A percentile compares a stretch with the other conserved stretches of the same genome.
These are phyloP conservation scores for Penicillium sp. DNA, from an alignment of 2,329 filamentous ascomycete species.

Conservation along the genomic window DNA sequence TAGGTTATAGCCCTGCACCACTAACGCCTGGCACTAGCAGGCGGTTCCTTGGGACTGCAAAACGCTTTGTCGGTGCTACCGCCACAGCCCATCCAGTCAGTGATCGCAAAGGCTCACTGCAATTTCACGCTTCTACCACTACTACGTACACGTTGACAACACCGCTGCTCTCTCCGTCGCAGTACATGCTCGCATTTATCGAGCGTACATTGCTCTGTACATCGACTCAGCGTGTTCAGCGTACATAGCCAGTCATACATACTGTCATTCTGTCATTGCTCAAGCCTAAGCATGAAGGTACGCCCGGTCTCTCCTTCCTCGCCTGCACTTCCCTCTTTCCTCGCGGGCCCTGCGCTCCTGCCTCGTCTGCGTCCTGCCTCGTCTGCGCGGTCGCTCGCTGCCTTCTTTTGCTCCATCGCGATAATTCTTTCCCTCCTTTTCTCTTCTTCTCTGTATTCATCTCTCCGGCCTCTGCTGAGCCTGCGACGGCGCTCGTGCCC, in stretches of 20 bases:
- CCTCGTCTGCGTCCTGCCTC: background rate
- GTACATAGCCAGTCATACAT: too few species aligned
- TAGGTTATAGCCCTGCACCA: too few species aligned
- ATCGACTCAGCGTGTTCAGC: too few species aligned
- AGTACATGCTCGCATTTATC: too few species aligned
- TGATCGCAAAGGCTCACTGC: background rate
- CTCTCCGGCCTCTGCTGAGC: constrained; percentile 1
- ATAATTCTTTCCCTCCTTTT: constrained; percentile 4
- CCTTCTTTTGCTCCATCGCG: background rate
- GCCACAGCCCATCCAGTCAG: background rate
- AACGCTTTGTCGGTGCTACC: background rate
- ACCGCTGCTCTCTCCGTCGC: too few species aligned
- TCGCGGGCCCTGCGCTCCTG: background rate
- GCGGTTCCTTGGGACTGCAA: background rate
- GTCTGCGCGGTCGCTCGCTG: background rate
- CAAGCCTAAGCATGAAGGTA: constrained; percentile 9
- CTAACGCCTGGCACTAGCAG: background rate
- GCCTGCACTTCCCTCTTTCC: background rate
- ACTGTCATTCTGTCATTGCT: background rate
- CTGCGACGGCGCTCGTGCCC: background rate
- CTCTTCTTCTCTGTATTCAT: constrained; percentile 6
- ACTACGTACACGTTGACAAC: too few species aligned
- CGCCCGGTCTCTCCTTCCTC: constrained; percentile 2
- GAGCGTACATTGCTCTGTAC: too few species aligned
- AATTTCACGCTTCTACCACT: too few species aligned